phyloP scores from a whole-genome alignment of 2,329 filamentous ascomycete genomes.

The Hypoxylon sp. region DNA sequence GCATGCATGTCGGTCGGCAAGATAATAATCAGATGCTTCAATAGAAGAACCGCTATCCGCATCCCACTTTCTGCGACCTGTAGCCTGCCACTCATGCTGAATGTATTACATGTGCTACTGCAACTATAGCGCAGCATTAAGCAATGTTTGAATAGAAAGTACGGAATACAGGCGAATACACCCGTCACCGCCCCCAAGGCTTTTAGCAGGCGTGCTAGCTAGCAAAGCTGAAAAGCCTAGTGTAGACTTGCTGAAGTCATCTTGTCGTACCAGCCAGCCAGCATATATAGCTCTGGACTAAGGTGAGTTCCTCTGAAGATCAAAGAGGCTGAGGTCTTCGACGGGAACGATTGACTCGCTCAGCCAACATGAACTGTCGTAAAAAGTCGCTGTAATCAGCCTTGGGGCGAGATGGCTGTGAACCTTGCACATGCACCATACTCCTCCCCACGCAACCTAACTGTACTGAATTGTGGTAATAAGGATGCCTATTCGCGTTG shows the following conservation, averaged over 20 bases:
- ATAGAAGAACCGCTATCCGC: slow-evolving; percentile 24
- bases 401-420: slow-evolving; percentile 30
- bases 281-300: no score
- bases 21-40: slow-evolving; percentile 36
- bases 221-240: no score
- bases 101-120: slow-evolving; percentile 31
- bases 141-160: no score
- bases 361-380: slow-evolving; percentile 21
- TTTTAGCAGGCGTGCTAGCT: no score
- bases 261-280: no score
- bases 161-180: no score
- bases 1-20: slow-evolving; percentile 34
- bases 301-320: slow-evolving; percentile 20
- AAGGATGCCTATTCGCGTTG: slow-evolving; percentile 21
- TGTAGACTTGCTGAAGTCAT: no score
- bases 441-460: slow-evolving; percentile 29
- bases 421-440: slow-evolving; percentile 21
- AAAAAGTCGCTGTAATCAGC: slow-evolving; percentile 16
- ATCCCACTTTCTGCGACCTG: slow-evolving; percentile 19
- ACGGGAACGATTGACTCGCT: slow-evolving; percentile 26
- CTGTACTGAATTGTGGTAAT: slow-evolving; percentile 21
- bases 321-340: slow-evolving; percentile 30
- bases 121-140: no score
- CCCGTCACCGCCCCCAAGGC: no score
- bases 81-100: slow-evolving; percentile 15